Base-by-base conservation (phyloP, 192 early-diverging fungal genomes). In the Podila epicladia region DNA sequence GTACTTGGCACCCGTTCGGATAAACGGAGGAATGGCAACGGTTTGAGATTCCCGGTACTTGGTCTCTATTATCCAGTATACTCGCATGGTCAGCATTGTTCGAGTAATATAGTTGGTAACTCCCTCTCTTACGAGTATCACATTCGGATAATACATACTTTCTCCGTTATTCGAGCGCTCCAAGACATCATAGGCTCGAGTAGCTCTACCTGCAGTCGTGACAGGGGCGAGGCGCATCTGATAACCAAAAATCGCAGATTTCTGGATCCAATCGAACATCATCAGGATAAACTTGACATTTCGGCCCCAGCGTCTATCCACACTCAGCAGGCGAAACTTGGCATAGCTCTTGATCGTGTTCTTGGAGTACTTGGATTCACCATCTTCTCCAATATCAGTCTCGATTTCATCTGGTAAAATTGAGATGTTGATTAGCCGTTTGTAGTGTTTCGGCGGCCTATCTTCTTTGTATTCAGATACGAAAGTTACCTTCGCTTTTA, bases 251-350 rank as follows among this genome's bases (percentile, higher is more conserved):
- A 65, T 65, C 15, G 71, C 71, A 2, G 9, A 2, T 50, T 73
- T 73, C n/a, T 65, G 63, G 29, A 73, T 73, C 71, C 64, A 73
- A 26, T 73, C 71, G 28, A 65, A 65, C 71, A 65, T 65, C 63
- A 73, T 65, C 24, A 65, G n/a, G 5, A 73, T 72, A n/a, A 71
- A 72, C 35, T 64, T 72, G 70, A 58, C 20, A 45, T 72, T 72
- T 63, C 70, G 62, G 0, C 51, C 70, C 51, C 61, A 64, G 26
- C 70, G 70, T 38, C 70, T 57, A 64, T 73, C 71, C 22, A 37
- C 24, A 11, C 57, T 49, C 22, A 73, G 41, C 35, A 73, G 20
- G 1, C 71, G 62, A 29, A 51, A 73, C 31, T 73, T 65, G 17
- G 63, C 28, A 60, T 73, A 73, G 37, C 26, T 60, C 57, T 73